phyloP scores from a whole-genome alignment of 768 basidiomycete species.

The Leccinum uliginosum region DNA sequence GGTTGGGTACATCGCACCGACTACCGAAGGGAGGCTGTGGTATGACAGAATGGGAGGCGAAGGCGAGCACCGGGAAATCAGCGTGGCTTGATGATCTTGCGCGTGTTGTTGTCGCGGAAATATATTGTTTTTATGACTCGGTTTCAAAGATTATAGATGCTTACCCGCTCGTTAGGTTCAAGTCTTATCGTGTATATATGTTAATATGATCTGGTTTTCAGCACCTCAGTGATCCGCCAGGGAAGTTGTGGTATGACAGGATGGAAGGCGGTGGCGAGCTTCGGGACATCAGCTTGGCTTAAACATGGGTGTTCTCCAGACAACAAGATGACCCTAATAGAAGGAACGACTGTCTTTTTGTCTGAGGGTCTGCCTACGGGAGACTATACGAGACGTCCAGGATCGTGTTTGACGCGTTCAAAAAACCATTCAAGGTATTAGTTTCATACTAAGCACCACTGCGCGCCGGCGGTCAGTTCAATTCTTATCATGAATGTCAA shows the following conservation, averaged over 20 bases:
- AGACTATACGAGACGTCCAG: too few relatives aligned
- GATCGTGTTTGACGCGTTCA: too few relatives aligned
- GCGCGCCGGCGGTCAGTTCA: too few relatives aligned
- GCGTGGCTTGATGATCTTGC: constrained; percentile 12
- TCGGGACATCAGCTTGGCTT: constrained; percentile 26
- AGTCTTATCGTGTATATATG: background rate
- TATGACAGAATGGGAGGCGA: constrained; percentile 84
- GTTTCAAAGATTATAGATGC: background rate
- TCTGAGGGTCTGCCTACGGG: too few relatives aligned
- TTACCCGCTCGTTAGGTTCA: background rate
- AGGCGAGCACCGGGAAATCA: constrained; percentile 46
- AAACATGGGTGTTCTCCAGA: background rate
- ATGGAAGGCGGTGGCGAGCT: constrained; percentile 74
- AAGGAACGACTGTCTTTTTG: too few relatives aligned
- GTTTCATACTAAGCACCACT: too few relatives aligned
- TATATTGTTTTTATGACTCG: background rate
- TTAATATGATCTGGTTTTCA: background rate
- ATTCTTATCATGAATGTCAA: too few relatives aligned
- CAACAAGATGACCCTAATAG: too few relatives aligned
- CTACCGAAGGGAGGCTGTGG: constrained; percentile 80
- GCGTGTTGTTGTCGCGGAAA: background rate
- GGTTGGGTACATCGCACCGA: constrained; percentile 84
- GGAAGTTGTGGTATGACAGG: constrained; percentile 82
- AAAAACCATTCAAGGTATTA: too few relatives aligned
- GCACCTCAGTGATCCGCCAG: constrained; percentile 23